Evolutionary conservation across 2,329 filamentous ascomycete genomes (phyloP), one percentile per base, ranked within the genome.

Genomic region (Talaromyces atroroseus): DNA sequence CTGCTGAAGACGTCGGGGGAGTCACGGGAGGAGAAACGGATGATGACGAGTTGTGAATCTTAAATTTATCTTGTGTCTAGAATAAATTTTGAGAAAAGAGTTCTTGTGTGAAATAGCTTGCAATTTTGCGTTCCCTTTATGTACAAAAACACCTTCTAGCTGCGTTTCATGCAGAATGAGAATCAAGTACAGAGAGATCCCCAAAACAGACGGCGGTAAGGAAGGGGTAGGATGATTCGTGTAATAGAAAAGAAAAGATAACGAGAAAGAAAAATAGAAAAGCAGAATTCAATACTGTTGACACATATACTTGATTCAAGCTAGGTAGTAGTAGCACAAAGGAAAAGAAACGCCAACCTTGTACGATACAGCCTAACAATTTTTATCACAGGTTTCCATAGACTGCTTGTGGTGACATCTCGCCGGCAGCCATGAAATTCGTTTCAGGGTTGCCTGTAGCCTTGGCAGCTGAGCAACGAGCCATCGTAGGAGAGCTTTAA

Each of bases 401-500:
- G 60, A 70, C 58, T 52, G 70, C 66, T 60, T 74, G 70, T 10
- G 70, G 66, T 62, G 71, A 70, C 62, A 74, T 76, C 63, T 78
- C 76, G 57, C 88, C 88, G 21, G 86, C 80, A 54, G 87, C 87
- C 86, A 91, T 87, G 64, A 90, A 83, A 76, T 91, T 90, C 55
- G 85, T 91, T 72, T 88, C 80, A 57, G 87, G 83, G 76, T 91
- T 89, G 59, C 86, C 85, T 10, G 85, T 86, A 58, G 87, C 88
- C 82, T 96, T 97, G 63, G 92, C 89, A 53, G 90, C 92, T 50
- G 91, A 95, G 81, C 91, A 96, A 71, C 94, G 89, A 59, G 94
- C 94, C 94, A 99, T 99, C 58, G 94, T 99, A 52, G 94, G 92
- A 61, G 92, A 96, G 79, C 92, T 95, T 60, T 42, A 38, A 49